Evolutionary conservation across 345 rosid genomes (phyloP), one percentile per base, ranked within the genome.

Genomic region (Populus nigra): DNA sequence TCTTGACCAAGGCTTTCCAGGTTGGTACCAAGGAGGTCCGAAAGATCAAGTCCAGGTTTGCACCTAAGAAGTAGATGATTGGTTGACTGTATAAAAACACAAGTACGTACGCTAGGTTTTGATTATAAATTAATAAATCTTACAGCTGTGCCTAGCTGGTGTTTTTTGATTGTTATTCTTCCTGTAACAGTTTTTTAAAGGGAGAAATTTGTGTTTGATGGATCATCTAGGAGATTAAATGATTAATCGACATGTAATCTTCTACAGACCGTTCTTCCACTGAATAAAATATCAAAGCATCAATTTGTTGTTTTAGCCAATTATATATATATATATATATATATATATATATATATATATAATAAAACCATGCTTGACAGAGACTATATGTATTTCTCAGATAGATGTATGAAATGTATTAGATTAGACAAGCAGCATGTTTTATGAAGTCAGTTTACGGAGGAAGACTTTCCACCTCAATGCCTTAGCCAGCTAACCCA

Each of bases 1-100:
- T 82, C 13, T 68, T 82, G 79, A 16, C 79, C 69, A 71, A 33
- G 69, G 69, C 82, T 43, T 78, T 78, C 76, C 78, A 74, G n/a
- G 73, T 82, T 27, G 79, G 79, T 16, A 17, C 73, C n/a, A 71
- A 74, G 45, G 71, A 74, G 73, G 67, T 82, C 9, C 13, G 59
- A n/a, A 75, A 71, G 69, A 66, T 82, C 43, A 82, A 78, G 79
- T 55, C 79, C 23, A 78, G 65, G 65, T 69, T 82, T 36, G 73
- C 82, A 1, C 79, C 81, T 39, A 82, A 80, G 69, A 68, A 76
- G 65, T 81, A 72, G 47, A 43, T 43, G 47, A 43, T 3, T 43
- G 47, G 12, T 7, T 20, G 53, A 9, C 1, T 57, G 63, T 8
- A 8, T n/a, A 27, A 38, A 36, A 68, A 8, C 67, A 23, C 13